These are phyloP conservation scores for Lecanicillium sp. DNA, from an alignment of 2,329 filamentous ascomycete genomes.

Conservation along the genomic window DNA sequence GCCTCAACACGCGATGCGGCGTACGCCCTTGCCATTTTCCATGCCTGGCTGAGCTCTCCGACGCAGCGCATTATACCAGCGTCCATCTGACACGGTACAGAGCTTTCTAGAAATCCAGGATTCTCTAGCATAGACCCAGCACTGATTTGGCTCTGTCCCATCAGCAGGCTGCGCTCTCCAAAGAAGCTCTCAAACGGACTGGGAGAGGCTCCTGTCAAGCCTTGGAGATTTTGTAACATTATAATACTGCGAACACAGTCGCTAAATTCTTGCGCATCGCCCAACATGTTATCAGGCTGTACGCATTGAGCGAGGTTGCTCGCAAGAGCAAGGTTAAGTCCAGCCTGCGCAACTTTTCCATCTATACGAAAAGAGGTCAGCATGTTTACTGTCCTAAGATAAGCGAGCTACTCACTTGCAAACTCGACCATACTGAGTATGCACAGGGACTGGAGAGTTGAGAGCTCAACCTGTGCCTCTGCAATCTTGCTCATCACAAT, in stretches of 20 bases:
- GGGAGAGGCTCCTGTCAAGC: constrained; percentile 13
- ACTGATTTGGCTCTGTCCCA: constrained; percentile 8
- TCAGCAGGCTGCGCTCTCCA: constrained; percentile 3
- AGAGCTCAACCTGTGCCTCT: constrained; percentile 26
- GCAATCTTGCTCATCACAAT: constrained; percentile 24
- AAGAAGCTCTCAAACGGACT: not conserved
- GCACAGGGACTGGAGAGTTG: constrained; percentile 29
- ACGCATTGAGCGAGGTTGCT: constrained; percentile 15
- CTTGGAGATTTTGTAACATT: constrained; percentile 33
- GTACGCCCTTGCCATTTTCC: constrained; percentile 37
- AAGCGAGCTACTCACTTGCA: constrained; percentile 18
- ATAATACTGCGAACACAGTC: constrained; percentile 33
- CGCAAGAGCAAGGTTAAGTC: constrained; percentile 15
- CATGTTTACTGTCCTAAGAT: not conserved
- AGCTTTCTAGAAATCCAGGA: not conserved
- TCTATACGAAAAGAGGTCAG: constrained; percentile 9
- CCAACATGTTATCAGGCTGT: constrained; percentile 10
- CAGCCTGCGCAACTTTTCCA: constrained; percentile 15
- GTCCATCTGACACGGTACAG: constrained; percentile 13
- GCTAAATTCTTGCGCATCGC: constrained; percentile 14
- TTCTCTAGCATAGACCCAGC: not conserved
- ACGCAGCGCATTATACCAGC: constrained; percentile 36
- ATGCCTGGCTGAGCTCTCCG: constrained; percentile 34
- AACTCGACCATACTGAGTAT: constrained; percentile 28
- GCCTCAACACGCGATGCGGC: constrained; percentile 35